Conservation (phyloP, 805 yeast genomes). For the Wickerhamomyces canadensis region DNA sequence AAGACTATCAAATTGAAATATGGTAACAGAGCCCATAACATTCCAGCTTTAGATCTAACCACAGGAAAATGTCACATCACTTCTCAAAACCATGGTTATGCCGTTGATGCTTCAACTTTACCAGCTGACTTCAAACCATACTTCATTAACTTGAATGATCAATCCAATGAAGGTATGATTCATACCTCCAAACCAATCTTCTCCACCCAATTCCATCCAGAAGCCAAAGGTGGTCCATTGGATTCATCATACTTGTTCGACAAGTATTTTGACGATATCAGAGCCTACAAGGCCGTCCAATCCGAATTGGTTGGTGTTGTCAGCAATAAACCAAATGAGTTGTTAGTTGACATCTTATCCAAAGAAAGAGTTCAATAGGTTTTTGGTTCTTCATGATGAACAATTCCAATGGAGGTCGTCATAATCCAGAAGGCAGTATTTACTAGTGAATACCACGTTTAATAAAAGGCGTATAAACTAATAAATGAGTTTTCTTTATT, state of each 20-base stretch:
- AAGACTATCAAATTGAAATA: conserved; percentile 88
- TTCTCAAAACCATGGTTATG: conserved; percentile 98
- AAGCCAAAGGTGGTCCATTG: conserved; percentile 98
- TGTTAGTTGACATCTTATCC: conserved; percentile 58
- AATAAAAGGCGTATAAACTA: too few species aligned
- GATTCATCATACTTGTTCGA: conserved; percentile 91
- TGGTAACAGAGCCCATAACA: conserved; percentile 98
- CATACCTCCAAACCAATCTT: conserved; percentile 85
- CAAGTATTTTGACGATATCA: conserved; percentile 72
- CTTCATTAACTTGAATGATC: conserved; percentile 90
- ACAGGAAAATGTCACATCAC: conserved; percentile 97
- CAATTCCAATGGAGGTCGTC: too few species aligned
- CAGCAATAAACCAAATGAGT: conserved; percentile 36
- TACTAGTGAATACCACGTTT: too few species aligned
- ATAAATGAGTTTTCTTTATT: too few species aligned
- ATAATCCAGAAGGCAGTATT: too few species aligned
- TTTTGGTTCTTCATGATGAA: too few species aligned
- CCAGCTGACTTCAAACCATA: conserved; percentile 77
- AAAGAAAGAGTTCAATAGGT: conserved; percentile 58
- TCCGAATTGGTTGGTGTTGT: conserved; percentile 36
- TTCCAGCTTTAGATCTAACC: conserved; percentile 85
- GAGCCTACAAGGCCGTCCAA: conserved; percentile 43
- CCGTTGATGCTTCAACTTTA: conserved; percentile 80
- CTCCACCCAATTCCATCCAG: conserved; percentile 98
- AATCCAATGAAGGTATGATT: conserved; percentile 96